Evolutionary conservation across 257 asterid species (phyloP), one percentile per base, ranked within the genome.

Genomic region (Fraxinus anomala): DNA sequence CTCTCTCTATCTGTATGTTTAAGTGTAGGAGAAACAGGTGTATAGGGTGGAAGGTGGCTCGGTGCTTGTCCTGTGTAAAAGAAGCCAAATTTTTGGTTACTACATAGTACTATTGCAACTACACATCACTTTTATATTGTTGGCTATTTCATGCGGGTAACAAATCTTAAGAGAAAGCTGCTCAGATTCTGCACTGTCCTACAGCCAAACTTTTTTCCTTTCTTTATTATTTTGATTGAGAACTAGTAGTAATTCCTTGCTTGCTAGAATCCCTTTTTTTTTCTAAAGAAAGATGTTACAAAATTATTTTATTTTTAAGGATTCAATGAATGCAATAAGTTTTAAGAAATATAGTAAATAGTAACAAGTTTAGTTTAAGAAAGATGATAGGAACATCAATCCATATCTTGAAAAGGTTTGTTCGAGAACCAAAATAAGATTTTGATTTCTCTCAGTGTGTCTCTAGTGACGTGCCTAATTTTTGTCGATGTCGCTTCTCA

Each of bases 41-140:
- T 72, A 84, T 81, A 83, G 80, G 87, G 82, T 74, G 73, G 86
- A 75, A 80, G 86, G 87, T 83, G 87, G 83, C 84, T 39, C 44
- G 76, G 70, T 47, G 86, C 31, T 83, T 79, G 83, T 84, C 86
- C 75, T 80, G 33, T 81, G 77, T 82, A 54, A 69, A 66, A 17
- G 73, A 78, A 75, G 74, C 85, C 86, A 84, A 70, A 56, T 6
- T 72, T 71, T 40, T 82, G 85, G 85, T 85, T 81, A 70, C 83
- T 75, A 40, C 14, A 17, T 33, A 54, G 65, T 54, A 73, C 74
- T 73, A n/a, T 33, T 73, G 24, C 70, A 44, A 19, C 72, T 67
- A 24, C 17, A 75, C 59, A 40, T 72, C 34, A 72, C 31, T 54
- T 23, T 6, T 54, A n/a, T 54, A 80, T 54, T 56, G 33, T 71